Evolutionary conservation across 106 monocot genomes (phyloP).

Genomic region (Narthecium ossifragum): DNA sequence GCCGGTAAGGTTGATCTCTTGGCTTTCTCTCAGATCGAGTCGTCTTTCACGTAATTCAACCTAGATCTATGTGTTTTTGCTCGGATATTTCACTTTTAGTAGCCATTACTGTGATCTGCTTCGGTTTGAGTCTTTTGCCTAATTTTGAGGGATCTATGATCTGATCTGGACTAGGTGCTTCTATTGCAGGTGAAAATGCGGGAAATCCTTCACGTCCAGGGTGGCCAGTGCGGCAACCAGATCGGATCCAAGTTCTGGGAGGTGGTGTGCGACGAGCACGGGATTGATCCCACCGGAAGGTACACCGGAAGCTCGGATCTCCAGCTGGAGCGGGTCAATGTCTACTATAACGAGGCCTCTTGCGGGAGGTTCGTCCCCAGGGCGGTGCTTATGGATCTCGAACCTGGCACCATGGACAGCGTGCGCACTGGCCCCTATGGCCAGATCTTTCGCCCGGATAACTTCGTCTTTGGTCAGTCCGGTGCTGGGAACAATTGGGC

Average conservation of each 20-base stretch:
- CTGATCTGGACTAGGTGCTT: background rate
- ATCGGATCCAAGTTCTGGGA: slow-evolving; percentile 20
- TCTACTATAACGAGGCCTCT: slow-evolving; percentile 15
- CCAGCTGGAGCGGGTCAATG: slow-evolving; percentile 17
- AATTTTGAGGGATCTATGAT: background rate
- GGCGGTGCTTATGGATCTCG: slow-evolving; percentile 17
- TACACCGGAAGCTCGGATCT: slow-evolving; percentile 11
- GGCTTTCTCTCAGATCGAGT: background rate
- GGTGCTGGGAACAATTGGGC: slow-evolving; percentile 20
- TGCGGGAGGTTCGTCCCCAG: slow-evolving; percentile 12
- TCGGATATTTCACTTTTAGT: background rate
- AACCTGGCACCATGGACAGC: slow-evolving; percentile 18
- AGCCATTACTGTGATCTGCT: background rate
- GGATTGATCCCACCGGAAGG: slow-evolving; percentile 12
- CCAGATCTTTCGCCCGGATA: slow-evolving; percentile 13
- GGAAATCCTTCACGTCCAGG: slow-evolving; percentile 17
- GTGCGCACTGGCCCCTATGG: slow-evolving; percentile 17
- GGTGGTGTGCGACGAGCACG: slow-evolving; percentile 17
- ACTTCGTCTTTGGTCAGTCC: slow-evolving; percentile 16
- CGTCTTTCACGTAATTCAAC: background rate
- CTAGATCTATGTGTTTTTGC: background rate
- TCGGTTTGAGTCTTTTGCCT: background rate
- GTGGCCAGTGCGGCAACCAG: slow-evolving; percentile 19
- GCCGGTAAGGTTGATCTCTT: background rate
- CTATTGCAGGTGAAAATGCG: slow-evolving; percentile 4